These are phyloP conservation scores for Xerocomus amazonicus DNA, from an alignment of 1,284 basidiomycete genomes.

Conservation along the genomic window DNA sequence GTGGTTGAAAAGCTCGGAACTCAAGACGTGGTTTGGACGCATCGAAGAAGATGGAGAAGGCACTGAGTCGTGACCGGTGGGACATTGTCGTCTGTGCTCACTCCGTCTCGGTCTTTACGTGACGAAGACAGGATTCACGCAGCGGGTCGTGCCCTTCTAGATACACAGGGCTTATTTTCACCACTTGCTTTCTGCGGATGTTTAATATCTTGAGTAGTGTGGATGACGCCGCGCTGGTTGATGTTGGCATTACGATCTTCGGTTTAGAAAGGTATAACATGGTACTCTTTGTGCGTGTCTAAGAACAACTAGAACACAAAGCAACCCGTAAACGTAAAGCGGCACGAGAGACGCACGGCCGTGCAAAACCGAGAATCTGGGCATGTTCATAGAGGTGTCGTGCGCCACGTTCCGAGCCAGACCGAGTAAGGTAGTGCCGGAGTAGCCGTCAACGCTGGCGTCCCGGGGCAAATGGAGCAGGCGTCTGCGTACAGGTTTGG, in stretches of 20 bases:
- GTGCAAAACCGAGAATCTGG: constrained; percentile 64
- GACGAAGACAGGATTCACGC: no score
- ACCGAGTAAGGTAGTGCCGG: constrained; percentile 61
- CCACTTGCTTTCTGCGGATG: no score
- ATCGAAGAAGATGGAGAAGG: not conserved
- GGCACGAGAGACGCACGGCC: constrained; percentile 54
- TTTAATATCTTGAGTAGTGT: not conserved
- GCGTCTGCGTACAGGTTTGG: constrained; percentile 59
- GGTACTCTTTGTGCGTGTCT: constrained; percentile 52
- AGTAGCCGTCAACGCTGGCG: not conserved
- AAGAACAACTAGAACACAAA: no score
- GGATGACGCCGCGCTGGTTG: no score
- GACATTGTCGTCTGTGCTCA: no score
- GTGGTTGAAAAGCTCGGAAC: not conserved
- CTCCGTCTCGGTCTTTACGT: no score
- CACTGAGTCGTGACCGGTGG: no score
- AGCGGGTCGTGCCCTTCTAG: no score
- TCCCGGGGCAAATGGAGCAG: not conserved
- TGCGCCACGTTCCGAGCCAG: constrained; percentile 64
- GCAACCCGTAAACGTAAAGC: not conserved
- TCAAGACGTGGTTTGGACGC: not conserved
- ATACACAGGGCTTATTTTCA: no score
- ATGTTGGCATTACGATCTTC: constrained; percentile 50
- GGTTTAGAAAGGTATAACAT: constrained; percentile 73
- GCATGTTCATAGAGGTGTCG: constrained; percentile 53